Evolutionary conservation across 306 rosid genomes (phyloP).

Genomic region (Castanea mollissima): DNA sequence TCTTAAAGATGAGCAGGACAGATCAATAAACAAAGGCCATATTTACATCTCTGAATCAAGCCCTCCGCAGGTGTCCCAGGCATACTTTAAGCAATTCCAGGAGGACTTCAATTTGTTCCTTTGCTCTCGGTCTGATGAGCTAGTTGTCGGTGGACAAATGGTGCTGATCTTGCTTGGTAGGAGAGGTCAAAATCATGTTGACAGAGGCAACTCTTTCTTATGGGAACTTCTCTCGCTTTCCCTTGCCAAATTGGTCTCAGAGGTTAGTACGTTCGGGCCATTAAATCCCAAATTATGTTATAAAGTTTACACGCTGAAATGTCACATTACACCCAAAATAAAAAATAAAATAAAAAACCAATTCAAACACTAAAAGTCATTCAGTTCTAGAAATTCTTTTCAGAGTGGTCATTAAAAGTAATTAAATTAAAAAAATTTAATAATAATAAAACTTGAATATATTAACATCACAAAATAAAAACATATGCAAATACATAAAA

Average conservation of each 20-base stretch:
- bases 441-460: too few species aligned
- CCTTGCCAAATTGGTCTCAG: constrained; percentile 53
- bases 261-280: constrained; percentile 37
- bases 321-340: too few species aligned
- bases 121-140: constrained; percentile 61
- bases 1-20: constrained; percentile 49
- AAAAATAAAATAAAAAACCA: too few species aligned
- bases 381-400: too few species aligned
- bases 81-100: constrained; percentile 67
- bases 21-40: constrained; percentile 61
- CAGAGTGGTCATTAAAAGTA: too few species aligned
- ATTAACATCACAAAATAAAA: too few species aligned
- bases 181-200: constrained; percentile 56
- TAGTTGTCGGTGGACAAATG: constrained; percentile 73
- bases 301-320: too few species aligned
- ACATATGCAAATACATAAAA: too few species aligned
- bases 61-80: constrained; percentile 57
- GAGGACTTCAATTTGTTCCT: constrained; percentile 71
- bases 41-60: constrained; percentile 68
- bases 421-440: too few species aligned
- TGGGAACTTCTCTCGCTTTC: constrained; percentile 79
- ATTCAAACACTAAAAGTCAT: too few species aligned
- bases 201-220: constrained; percentile 77
- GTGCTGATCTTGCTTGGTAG: constrained; percentile 76
- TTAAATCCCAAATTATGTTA: too few species aligned